Percentiles rank a stretch among this genome's conserved stretches.
Conservation (phyloP, 331 rosid genomes). For the Rhamnella rubrinervis region DNA sequence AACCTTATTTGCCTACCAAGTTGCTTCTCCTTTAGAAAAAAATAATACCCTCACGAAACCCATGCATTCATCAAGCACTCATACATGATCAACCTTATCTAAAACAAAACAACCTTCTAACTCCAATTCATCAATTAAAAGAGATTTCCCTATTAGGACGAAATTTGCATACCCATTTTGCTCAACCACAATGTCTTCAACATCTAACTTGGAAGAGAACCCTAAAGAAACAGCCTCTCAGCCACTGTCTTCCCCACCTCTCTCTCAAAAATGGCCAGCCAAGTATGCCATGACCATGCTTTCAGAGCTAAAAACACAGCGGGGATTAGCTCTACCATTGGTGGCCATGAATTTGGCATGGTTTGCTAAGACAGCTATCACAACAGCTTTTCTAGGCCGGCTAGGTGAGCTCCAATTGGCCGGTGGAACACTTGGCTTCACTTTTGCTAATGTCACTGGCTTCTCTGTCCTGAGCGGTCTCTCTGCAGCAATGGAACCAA, state of each 20-base stretch:
- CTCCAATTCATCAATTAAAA: not conserved
- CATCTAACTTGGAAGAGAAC: constrained; percentile 36
- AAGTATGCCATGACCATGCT: constrained; percentile 18
- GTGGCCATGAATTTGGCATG: constrained; percentile 77
- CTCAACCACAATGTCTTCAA: constrained; percentile 38
- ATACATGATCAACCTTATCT: constrained; percentile 19
- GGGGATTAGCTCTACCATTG: constrained; percentile 59
- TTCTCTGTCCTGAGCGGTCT: constrained; percentile 86
- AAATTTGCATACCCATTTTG: constrained; percentile 11
- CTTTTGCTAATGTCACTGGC: constrained; percentile 92
- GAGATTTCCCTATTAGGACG: not conserved
- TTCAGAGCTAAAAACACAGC: constrained; percentile 60
- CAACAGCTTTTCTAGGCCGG: constrained; percentile 79
- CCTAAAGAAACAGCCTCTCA: constrained; percentile 17
- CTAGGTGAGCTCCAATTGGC: constrained; percentile 78
- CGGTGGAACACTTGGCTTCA: constrained; percentile 77
- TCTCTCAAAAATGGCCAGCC: constrained; percentile 28
- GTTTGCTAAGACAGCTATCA: constrained; percentile 72
- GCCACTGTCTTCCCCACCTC: constrained; percentile 14
- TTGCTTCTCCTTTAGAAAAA: constrained; percentile 18
- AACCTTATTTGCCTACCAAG: not conserved
- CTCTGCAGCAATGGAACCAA: constrained; percentile 83
- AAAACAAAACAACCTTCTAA: not conserved
- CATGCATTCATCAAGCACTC: constrained; percentile 43
- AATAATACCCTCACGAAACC: constrained; percentile 30